Base-by-base conservation (phyloP, 2,329 filamentous ascomycete genomes). In the Domatiomyces catenatus region DNA sequence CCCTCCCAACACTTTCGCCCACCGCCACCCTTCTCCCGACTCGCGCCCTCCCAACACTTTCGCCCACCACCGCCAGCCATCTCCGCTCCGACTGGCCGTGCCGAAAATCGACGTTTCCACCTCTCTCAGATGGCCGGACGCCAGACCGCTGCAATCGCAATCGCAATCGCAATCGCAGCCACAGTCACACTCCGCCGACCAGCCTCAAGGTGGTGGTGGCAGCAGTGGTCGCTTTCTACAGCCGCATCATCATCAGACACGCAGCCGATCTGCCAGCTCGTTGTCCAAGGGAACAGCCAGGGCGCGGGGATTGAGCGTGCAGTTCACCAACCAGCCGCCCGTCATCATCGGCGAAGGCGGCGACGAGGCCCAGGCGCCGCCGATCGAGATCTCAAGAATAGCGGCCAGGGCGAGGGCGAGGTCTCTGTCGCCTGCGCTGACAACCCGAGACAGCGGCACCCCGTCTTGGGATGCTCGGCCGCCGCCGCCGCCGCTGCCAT, bases 291-390 rank as follows among this genome's bases (percentile, higher is more conserved):
- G 65, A 19, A 62, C 61, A 50, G 51, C 69, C 59, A 71, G 69
- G 50, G 78, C 75, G 62, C 85, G 86, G 65, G 83, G 83, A 8
- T 70, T 92, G 54, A 71, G 71, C 3, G 89, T 95, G 36, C 78
- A 74, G 50, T 95, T 95, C 61, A 76, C 75, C 48, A 79, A 85
- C 58, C 75, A 75, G 8, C 73, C 75, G 50, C 88, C 89, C 5
- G 83, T 87, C 46, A 68, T 94, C 54, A 95, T 96, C 61, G 90
- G 90, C 46, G 83, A 90, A 66, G 90, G 90, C 52, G 90, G 90
- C 32, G 90, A 95, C 61, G 88, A 94, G 65, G 83, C 84, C 50
- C 80, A 85, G 49, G 70, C 76, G 7, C 84, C 85, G 1, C 77
- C 81, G 1, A 71, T 79, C 18, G 84, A 92, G 62, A 82, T 94